Evolutionary conservation across 805 yeast genomes (phyloP).

Genomic region (Kazachstania taianensis): DNA sequence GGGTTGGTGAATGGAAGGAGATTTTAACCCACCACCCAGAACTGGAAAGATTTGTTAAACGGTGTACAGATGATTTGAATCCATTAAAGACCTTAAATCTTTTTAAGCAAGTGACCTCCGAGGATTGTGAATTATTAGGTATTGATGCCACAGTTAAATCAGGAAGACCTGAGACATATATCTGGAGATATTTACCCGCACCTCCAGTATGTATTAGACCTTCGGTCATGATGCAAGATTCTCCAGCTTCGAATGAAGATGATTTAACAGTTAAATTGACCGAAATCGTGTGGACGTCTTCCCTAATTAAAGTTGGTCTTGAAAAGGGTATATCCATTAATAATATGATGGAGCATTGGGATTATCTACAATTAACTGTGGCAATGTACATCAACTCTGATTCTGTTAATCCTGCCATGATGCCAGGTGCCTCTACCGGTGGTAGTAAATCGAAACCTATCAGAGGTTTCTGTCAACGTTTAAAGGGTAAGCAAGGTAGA

Average conservation of each 20-base stretch:
- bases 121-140: conserved; percentile 88
- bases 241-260: conserved; percentile 88
- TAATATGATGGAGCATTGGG: conserved; percentile 98
- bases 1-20: conserved; percentile 80
- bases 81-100: conserved; percentile 82
- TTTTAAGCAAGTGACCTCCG: conserved; percentile 75
- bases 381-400: conserved; percentile 98
- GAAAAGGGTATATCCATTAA: conserved; percentile 91
- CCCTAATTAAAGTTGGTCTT: conserved; percentile 86
- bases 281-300: conserved; percentile 95
- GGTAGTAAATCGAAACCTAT: conserved; percentile 60
- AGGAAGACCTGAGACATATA: conserved; percentile 91
- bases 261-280: conserved; percentile 92
- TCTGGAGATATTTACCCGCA: conserved; percentile 96
- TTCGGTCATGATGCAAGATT: conserved; percentile 85
- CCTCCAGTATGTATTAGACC: conserved; percentile 99
- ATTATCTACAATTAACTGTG: conserved; percentile 83
- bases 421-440: conserved; percentile 52
- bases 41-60: conserved; percentile 70
- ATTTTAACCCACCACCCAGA: conserved; percentile 76
- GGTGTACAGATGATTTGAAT: conserved; percentile 88
- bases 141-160: conserved; percentile 68
- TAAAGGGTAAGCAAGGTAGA: conserved; percentile 98
- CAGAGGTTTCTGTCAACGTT: conserved; percentile 91
- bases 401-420: conserved; percentile 69